Percentiles rank a stretch among this genome's conserved stretches.
phyloP scores from a whole-genome alignment of 768 basidiomycete species.

The Peribolospora baueri region DNA sequence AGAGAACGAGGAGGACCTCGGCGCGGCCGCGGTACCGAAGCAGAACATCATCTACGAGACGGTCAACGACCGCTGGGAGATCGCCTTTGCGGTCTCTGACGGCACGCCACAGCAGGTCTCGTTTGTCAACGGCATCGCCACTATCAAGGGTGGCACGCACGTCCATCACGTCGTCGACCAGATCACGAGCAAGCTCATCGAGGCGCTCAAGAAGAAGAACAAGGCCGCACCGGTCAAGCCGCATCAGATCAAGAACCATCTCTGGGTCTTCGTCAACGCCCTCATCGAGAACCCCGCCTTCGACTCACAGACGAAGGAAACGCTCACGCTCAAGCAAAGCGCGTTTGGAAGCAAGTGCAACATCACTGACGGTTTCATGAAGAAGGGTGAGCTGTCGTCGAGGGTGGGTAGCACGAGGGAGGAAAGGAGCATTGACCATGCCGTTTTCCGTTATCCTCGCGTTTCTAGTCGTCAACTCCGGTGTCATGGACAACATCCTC shows the following conservation, averaged over 20 bases:
- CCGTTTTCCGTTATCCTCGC: not conserved
- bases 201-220: slow-evolving; percentile 83
- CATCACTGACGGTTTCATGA: slow-evolving; percentile 77
- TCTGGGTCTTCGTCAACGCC: slow-evolving; percentile 94
- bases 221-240: slow-evolving; percentile 85
- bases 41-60: slow-evolving; percentile 59
- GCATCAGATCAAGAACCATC: slow-evolving; percentile 82
- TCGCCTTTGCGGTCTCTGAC: slow-evolving; percentile 82
- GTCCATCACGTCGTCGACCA: slow-evolving; percentile 66
- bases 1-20: slow-evolving; percentile 2
- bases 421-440: not conserved
- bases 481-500: slow-evolving; percentile 72
- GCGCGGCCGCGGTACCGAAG: slow-evolving; percentile 39
- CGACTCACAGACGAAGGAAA: slow-evolving; percentile 98
- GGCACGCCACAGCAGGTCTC: slow-evolving; percentile 82
- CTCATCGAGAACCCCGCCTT: slow-evolving; percentile 94
- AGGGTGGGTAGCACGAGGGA: not conserved
- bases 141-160: slow-evolving; percentile 87
- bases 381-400: slow-evolving; percentile 42
- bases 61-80: slow-evolving; percentile 65
- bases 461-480: slow-evolving; percentile 49
- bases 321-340: slow-evolving; percentile 54
- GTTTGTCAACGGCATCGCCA: slow-evolving; percentile 92
- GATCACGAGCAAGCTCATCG: slow-evolving; percentile 57
- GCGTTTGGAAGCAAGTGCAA: slow-evolving; percentile 72